phyloP scores from a whole-genome alignment of 345 rosid genomes.

The Salix dunnii region DNA sequence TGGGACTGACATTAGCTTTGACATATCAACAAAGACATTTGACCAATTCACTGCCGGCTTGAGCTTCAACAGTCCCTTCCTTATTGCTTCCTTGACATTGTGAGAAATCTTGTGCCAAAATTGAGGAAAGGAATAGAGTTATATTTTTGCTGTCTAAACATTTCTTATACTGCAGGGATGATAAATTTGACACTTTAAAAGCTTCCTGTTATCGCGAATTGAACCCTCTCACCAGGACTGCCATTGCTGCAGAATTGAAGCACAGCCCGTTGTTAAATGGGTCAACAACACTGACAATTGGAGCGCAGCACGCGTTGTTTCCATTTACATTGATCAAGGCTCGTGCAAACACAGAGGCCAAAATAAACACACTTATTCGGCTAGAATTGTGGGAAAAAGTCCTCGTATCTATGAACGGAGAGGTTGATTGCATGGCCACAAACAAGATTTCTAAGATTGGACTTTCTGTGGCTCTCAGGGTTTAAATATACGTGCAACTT shows the following conservation, averaged over 20 bases:
- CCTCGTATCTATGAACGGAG: slow-evolving; percentile 35
- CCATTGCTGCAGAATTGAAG: slow-evolving; percentile 51
- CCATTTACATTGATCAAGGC: slow-evolving; percentile 45
- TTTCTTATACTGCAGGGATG: slow-evolving; percentile 39
- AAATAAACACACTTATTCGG: slow-evolving; percentile 35
- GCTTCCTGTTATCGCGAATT: slow-evolving; percentile 37
- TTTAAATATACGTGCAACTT: slow-evolving; percentile 9
- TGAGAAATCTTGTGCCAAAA: slow-evolving; percentile 23
- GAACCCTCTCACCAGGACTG: slow-evolving; percentile 35
- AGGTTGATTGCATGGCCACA: slow-evolving; percentile 27
- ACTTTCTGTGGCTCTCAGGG: slow-evolving; percentile 31
- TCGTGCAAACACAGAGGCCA: slow-evolving; percentile 36
- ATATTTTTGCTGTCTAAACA: background rate
- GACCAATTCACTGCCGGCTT: slow-evolving; percentile 38
- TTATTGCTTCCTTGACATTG: slow-evolving; percentile 46
- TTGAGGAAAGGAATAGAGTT: background rate
- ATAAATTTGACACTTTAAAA: slow-evolving; percentile 29
- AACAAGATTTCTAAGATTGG: slow-evolving; percentile 44
- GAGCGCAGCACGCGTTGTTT: slow-evolving; percentile 38
- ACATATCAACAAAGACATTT: slow-evolving; percentile 22
- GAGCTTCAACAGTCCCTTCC: slow-evolving; percentile 33
- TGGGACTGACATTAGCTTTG: slow-evolving; percentile 35
- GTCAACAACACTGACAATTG: slow-evolving; percentile 31
- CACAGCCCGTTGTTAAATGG: slow-evolving; percentile 19
- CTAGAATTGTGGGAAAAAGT: slow-evolving; percentile 34